Conservation (phyloP, 176 grass and related monocot species). For the Carex littledalei region DNA sequence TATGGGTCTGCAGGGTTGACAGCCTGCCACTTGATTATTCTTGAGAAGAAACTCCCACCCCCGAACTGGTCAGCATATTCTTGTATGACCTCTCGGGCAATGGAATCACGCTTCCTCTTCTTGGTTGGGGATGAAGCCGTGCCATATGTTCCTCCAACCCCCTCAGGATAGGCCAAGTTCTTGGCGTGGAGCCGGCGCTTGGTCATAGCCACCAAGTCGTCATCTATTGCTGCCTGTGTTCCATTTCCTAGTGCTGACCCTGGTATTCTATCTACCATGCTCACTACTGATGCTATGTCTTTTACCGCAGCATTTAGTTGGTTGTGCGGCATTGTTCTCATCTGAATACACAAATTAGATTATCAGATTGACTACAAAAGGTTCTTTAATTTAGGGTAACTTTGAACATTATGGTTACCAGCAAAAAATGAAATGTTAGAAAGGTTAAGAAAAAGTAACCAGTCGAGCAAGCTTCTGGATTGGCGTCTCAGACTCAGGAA, state of each 20-base stretch:
- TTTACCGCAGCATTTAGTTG: slow-evolving; percentile 52
- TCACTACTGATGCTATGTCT: slow-evolving; percentile 78
- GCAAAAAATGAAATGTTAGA: slow-evolving; percentile 19
- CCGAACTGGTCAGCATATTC: slow-evolving; percentile 79
- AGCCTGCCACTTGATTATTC: slow-evolving; percentile 66
- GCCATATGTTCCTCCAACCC: slow-evolving; percentile 30
- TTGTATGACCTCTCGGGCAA: slow-evolving; percentile 52
- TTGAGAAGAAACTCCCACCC: slow-evolving; percentile 82
- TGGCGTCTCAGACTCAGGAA: slow-evolving; percentile 64
- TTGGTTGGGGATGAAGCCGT: slow-evolving; percentile 36
- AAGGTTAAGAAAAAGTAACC: slow-evolving; percentile 36
- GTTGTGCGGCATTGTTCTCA: slow-evolving; percentile 30
- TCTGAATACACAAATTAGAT: slow-evolving; percentile 25
- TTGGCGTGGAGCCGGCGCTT: slow-evolving; percentile 92
- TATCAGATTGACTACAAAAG: not conserved
- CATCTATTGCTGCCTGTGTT: slow-evolving; percentile 79
- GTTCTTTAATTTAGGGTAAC: not conserved
- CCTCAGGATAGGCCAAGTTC: slow-evolving; percentile 82
- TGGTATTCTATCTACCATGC: slow-evolving; percentile 86
- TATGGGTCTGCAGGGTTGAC: slow-evolving; percentile 39
- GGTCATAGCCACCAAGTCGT: slow-evolving; percentile 95
- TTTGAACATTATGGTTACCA: not conserved
- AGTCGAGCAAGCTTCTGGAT: slow-evolving; percentile 74
- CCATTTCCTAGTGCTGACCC: slow-evolving; percentile 93
- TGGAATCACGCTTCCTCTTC: slow-evolving; percentile 98